These are phyloP conservation scores for Camelina neglecta DNA, from an alignment of 345 rosid genomes.

Conservation along the genomic window DNA sequence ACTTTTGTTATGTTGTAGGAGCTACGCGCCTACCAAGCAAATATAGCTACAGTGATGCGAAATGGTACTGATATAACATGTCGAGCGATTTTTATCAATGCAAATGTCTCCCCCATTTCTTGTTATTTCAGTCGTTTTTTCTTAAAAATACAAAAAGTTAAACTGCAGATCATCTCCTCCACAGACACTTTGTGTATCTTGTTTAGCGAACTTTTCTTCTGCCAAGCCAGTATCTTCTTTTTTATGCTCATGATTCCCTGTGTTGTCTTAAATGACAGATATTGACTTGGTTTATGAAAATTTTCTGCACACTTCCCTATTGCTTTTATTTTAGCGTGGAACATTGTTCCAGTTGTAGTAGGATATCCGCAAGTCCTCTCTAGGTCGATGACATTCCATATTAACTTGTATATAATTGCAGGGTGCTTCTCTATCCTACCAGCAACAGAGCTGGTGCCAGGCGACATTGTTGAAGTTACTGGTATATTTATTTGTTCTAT, in stretches of 20 bases:
- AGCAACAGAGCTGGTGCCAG: constrained; percentile 95
- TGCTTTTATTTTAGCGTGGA: not conserved
- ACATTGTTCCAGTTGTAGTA: constrained; percentile 13
- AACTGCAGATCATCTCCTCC: constrained; percentile 16
- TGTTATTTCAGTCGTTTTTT: not conserved
- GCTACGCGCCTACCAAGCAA: constrained; percentile 99
- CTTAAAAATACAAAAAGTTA: not conserved
- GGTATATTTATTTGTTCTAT: constrained; percentile 52
- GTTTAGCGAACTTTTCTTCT: constrained; percentile 22
- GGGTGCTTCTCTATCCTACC: constrained; percentile 98
- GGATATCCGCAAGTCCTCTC: constrained; percentile 30
- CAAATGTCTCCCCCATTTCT: not conserved
- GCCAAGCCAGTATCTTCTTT: constrained; percentile 11
- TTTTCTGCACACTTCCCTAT: not conserved
- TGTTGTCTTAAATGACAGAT: constrained; percentile 10
- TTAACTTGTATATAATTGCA: constrained; percentile 46
- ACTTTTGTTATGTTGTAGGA: constrained; percentile 60
- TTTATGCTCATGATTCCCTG: constrained; percentile 14
- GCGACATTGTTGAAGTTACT: constrained; percentile 93
- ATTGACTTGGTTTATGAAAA: not conserved
- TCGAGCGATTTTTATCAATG: not conserved
- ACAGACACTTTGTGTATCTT: constrained; percentile 16
- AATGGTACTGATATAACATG: constrained; percentile 63
- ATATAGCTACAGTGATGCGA: constrained; percentile 88
- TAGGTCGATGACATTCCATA: constrained; percentile 22